Conservation (phyloP, 371 early-diverging fungal genomes). For the Smittium mucronatum region DNA sequence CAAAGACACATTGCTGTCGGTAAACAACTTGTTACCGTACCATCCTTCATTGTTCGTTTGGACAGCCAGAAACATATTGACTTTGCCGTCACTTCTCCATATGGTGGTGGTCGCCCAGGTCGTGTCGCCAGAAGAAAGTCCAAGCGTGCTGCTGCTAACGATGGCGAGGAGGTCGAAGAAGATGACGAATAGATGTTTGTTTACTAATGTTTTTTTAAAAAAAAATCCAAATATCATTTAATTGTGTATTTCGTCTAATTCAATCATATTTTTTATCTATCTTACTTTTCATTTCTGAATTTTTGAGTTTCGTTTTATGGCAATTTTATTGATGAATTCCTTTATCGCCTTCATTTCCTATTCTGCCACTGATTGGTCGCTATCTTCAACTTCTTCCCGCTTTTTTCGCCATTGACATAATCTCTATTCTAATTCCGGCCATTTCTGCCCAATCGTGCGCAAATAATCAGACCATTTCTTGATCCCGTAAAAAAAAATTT, state of each 20-base stretch:
- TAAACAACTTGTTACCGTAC: conserved; percentile 96
- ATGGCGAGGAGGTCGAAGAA: conserved; percentile 55
- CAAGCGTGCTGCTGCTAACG: conserved; percentile 47
- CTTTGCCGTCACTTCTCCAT: conserved; percentile 95
- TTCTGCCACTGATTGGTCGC: no score
- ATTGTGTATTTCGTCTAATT: background rate
- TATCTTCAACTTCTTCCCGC: no score
- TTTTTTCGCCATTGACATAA: no score
- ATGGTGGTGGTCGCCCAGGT: conserved; percentile 97
- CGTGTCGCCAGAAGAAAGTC: conserved; percentile 93
- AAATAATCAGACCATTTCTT: no score
- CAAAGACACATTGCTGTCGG: conserved; percentile 98
- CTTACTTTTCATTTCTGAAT: no score
- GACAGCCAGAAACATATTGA: conserved; percentile 97
- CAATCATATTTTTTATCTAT: background rate
- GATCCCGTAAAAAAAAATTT: no score
- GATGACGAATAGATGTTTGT: conserved; percentile 18
- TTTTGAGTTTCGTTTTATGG: no score
- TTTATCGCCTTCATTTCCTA: no score
- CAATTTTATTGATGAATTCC: no score
- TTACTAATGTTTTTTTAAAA: conserved; percentile 6
- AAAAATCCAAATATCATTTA: conserved; percentile 2
- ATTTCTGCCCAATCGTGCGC: no score
- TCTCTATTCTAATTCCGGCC: no score
- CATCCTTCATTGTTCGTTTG: conserved; percentile 86